Evolutionary conservation across 768 basidiomycete species (phyloP), one percentile per base, ranked within the genome.

Genomic region (Mycena maculata): DNA sequence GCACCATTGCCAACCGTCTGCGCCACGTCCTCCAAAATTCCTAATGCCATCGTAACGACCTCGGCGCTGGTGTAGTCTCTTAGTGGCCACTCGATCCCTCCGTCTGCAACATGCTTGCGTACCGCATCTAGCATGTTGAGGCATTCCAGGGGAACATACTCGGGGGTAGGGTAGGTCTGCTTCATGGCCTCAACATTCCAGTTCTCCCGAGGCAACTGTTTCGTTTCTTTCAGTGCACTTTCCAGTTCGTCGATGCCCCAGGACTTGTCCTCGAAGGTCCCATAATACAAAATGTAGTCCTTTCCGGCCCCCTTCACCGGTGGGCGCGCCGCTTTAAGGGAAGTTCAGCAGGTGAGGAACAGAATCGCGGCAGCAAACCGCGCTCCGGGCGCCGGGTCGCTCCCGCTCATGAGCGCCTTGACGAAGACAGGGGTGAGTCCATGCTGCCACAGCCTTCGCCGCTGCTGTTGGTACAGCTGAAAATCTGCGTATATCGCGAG

Each of bases 121-220:
- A 57, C 65, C 3, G 58, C 65, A 47, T 66, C 57, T 3, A 66
- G 50, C 56, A 60, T 55, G 23, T 41, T 28, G 39, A 66, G 10
- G 58, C 41, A 53, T 47, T 60, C 53, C 6, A 60, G 59, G 3
- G 65, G 65, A 18, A 67, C 39, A 33, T 60, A 67, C 30, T 65
- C 63, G 22, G 33, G 33, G 6, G 23, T 42, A 18, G 33, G 8
- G 3, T 54, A 47, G 2, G 45, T 28, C 22, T 55, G 31, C 18
- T 31, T 53, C 31, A 64, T 22, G 25, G 11, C 16, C 11, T 27
- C n/a, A 25, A 44, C 49, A 38, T 66, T 30, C 48, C 57, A 59
- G 28, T 60, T 53, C 9, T 66, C 65, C 31, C 57, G 30, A 8
- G 63, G 63, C n/a, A 65, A 30, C 20, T 58, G 7, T 20, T 42